Evolutionary conservation across 2,329 filamentous ascomycete genomes (phyloP), one percentile per base, ranked within the genome.

Genomic region (Hymenoscyphus albidus): DNA sequence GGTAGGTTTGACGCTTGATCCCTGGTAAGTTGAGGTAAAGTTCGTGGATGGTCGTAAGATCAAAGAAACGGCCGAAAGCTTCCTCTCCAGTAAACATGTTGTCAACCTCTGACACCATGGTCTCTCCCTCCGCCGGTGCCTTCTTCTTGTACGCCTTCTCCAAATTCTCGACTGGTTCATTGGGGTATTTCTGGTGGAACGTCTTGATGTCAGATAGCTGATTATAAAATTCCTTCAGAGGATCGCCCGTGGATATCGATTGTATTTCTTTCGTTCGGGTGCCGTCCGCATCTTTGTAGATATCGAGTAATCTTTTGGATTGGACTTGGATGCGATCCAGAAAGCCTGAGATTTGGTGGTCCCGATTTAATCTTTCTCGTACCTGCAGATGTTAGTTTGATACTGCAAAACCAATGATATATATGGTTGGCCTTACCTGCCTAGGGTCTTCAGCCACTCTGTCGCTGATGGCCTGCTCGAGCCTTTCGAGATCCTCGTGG

Each of bases 61-160:
- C 95, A 73, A 99, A 91, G 78, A 92, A 99, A 71, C 92, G 90
- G 55, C 95, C 95, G 73, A 90, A 97, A 0, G 89, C 90, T 77
- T 99, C 95, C 78, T 99, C 96, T 67, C 95, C 95, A 0, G 93
- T 96, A 77, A 99, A 99, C 81, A 98, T 90, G 64, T 87, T 87
- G 74, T 98, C 94, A 58, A 97, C 88, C 61, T 93, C 86, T 55
- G 85, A 86, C 3, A 84, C 82, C 63, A 85, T 77, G 1, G 83
- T 80, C 58, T 89, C 86, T 59, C 87, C 85, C 69, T 89, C 88
- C 55, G 87, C 87, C 13, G 83, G 84, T 54, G 83, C 80, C 64
- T 84, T 85, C 74, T 87, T 83, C 57, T 93, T 92, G 81, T 99
- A 99, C 42, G 93, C 91, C 70, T 89, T 87, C 79, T 99, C 96